Percentiles rank a stretch among this genome's conserved stretches.
These are phyloP conservation scores for Phialocephala sp. DNA, from an alignment of 2,329 filamentous ascomycete species.

Conservation along the genomic window DNA sequence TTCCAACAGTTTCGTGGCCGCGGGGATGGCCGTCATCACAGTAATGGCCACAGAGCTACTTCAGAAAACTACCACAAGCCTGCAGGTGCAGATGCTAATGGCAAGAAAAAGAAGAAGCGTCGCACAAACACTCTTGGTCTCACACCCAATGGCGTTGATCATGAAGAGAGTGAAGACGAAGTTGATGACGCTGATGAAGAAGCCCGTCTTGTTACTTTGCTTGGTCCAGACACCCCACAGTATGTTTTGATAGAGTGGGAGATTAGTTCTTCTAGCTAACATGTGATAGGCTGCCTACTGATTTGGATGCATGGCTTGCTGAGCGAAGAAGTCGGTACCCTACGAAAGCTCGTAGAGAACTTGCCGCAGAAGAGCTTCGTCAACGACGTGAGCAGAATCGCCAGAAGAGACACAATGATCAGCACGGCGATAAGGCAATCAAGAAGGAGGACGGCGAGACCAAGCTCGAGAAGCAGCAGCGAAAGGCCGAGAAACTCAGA, in stretches of 20 bases:
- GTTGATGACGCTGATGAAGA: constrained; percentile 69
- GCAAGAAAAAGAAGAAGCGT: constrained; percentile 70
- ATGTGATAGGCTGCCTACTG: constrained; percentile 54
- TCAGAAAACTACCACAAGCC: constrained; percentile 52
- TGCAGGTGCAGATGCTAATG: constrained; percentile 50
- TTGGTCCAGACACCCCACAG: constrained; percentile 45
- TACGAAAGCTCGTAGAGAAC: constrained; percentile 72
- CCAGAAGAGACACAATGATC: constrained; percentile 41
- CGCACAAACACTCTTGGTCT: constrained; percentile 75
- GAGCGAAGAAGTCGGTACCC: constrained; percentile 83
- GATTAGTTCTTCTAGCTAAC: constrained; percentile 43
- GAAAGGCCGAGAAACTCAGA: constrained; percentile 65
- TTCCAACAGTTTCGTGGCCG: constrained; percentile 46
- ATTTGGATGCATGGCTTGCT: constrained; percentile 79
- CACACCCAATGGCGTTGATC: constrained; percentile 57
- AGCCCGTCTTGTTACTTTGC: constrained; percentile 45
- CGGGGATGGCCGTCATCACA: constrained; percentile 38
- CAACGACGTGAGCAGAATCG: constrained; percentile 40
- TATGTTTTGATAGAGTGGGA: constrained; percentile 40
- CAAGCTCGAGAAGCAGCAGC: constrained; percentile 59
- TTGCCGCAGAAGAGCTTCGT: constrained; percentile 60
- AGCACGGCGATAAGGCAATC: constrained; percentile 41
- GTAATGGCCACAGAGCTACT: constrained; percentile 36
- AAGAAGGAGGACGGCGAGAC: constrained; percentile 57
- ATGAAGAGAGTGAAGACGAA: constrained; percentile 68